Evolutionary conservation across 345 rosid species (phyloP).

Genomic region (Kandelia obovata): DNA sequence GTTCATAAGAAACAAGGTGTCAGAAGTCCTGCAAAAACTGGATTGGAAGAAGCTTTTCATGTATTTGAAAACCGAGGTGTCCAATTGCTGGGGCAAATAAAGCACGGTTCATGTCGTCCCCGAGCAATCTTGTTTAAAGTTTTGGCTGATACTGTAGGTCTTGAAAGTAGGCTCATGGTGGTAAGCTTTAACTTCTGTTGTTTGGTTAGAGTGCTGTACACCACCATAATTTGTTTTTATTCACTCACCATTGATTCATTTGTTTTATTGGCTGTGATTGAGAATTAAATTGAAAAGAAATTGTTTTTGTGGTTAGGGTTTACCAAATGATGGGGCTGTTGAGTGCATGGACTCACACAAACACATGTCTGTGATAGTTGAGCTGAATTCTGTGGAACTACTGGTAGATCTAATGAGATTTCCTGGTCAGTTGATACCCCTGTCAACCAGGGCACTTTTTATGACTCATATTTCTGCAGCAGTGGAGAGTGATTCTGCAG

Average conservation of each 20-base stretch:
- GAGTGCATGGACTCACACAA: slow-evolving; percentile 73
- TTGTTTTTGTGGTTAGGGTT: slow-evolving; percentile 51
- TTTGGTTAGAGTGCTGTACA: no score
- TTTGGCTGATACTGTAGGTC: slow-evolving; percentile 90
- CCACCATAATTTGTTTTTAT: no score
- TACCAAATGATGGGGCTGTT: slow-evolving; percentile 83
- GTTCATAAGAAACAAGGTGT: slow-evolving; percentile 69
- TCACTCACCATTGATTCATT: no score
- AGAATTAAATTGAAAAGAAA: neutral
- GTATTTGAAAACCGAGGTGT: slow-evolving; percentile 66
- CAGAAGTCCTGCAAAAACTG: slow-evolving; percentile 83
- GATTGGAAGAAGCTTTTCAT: slow-evolving; percentile 57
- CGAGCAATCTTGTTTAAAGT: slow-evolving; percentile 94
- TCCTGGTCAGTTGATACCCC: slow-evolving; percentile 92
- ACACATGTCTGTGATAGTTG: slow-evolving; percentile 86
- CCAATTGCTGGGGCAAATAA: slow-evolving; percentile 93
- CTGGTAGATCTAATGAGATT: slow-evolving; percentile 96
- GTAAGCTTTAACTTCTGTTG: slow-evolving; percentile 48
- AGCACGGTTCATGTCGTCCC: slow-evolving; percentile 83
- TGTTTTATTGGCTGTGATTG: neutral
- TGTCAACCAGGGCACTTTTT: slow-evolving; percentile 73
- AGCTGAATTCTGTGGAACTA: slow-evolving; percentile 76
- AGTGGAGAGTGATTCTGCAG: slow-evolving; percentile 99
- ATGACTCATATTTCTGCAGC: slow-evolving; percentile 92
- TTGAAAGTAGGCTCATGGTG: slow-evolving; percentile 88